phyloP scores from a whole-genome alignment of 192 early-diverging fungal genomes.

The Coemansia sp. region DNA sequence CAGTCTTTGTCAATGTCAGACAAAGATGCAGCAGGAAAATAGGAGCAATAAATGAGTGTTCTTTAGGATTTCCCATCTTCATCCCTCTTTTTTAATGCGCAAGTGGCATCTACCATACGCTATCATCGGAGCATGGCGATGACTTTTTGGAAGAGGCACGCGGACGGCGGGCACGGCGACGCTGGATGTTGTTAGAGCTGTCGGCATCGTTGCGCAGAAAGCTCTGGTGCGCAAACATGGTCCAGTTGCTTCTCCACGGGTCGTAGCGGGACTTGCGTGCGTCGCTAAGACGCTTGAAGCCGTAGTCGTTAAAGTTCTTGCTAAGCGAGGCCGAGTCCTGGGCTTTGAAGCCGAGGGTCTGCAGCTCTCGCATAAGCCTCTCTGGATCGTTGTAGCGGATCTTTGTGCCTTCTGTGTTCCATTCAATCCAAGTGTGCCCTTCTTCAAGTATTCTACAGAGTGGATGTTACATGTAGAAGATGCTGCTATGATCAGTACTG shows the following conservation, averaged over 20 bases:
- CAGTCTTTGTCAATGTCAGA: background rate
- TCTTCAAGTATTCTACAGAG: slow-evolving; percentile 33
- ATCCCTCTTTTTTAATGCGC: slow-evolving; percentile 3
- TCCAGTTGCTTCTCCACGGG: slow-evolving; percentile 37
- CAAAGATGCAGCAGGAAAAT: no score
- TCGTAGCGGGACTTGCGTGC: slow-evolving; percentile 53
- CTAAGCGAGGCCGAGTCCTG: slow-evolving; percentile 53
- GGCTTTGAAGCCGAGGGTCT: slow-evolving; percentile 51
- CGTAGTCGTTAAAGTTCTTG: slow-evolving; percentile 55
- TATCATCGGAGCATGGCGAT: slow-evolving; percentile 39
- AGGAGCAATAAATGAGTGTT: no score
- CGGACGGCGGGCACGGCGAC: slow-evolving; percentile 39
- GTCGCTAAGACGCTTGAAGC: slow-evolving; percentile 49
- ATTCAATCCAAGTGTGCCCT: slow-evolving; percentile 48
- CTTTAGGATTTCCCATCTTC: no score
- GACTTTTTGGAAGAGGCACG: slow-evolving; percentile 32
- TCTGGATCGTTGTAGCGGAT: slow-evolving; percentile 52
- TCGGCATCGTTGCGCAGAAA: slow-evolving; percentile 31
- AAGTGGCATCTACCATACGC: slow-evolving; percentile 21
- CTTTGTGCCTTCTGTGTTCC: slow-evolving; percentile 47
- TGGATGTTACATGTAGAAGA: background rate
- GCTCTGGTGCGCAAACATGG: slow-evolving; percentile 36
- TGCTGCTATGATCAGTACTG: no score
- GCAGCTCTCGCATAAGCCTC: slow-evolving; percentile 51
- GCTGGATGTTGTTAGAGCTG: slow-evolving; percentile 29